Percentiles rank a stretch among this genome's conserved stretches.
These are phyloP conservation scores for Carex pumila DNA, from an alignment of 176 grass and related monocot species.

Conservation along the genomic window DNA sequence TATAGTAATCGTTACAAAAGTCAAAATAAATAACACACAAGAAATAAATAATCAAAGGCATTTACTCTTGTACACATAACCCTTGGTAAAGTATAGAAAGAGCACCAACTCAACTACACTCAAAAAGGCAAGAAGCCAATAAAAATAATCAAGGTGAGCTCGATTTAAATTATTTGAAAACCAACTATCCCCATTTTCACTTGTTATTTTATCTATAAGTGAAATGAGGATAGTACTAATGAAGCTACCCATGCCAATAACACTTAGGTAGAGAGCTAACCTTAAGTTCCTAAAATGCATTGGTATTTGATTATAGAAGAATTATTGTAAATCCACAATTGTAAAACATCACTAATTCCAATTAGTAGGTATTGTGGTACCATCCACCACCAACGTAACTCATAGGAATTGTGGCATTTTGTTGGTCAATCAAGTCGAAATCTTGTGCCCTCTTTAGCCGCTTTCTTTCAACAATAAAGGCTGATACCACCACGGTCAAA, in stretches of 20 bases:
- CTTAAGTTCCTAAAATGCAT: constrained; percentile 31
- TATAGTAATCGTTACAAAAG: neutral
- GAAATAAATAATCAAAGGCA: too few relatives aligned
- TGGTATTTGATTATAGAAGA: constrained; percentile 56
- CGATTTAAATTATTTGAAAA: constrained; percentile 58
- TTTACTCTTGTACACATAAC: constrained; percentile 27
- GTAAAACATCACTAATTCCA: constrained; percentile 44
- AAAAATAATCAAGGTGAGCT: constrained; percentile 66
- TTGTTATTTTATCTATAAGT: constrained; percentile 21
- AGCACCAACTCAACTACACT: constrained; percentile 28
- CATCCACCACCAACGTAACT: constrained; percentile 33
- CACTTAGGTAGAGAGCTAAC: constrained; percentile 48
- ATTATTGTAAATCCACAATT: constrained; percentile 44
- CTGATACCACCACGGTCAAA: constrained; percentile 1
- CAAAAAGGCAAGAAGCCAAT: constrained; percentile 38
- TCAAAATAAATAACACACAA: neutral
- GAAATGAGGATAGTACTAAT: constrained; percentile 54
- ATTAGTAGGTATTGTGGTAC: constrained; percentile 43
- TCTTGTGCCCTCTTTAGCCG: constrained; percentile 24
- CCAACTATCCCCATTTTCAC: constrained; percentile 18
- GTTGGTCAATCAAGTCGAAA: constrained; percentile 29
- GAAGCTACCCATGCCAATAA: constrained; percentile 43
- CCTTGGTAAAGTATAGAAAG: constrained; percentile 9
- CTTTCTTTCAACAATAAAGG: constrained; percentile 33
- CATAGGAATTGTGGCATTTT: constrained; percentile 34